Evolutionary conservation across 192 early-diverging fungal species (phyloP), one percentile per base, ranked within the genome.

Genomic region (Backusella liffmaniae): DNA sequence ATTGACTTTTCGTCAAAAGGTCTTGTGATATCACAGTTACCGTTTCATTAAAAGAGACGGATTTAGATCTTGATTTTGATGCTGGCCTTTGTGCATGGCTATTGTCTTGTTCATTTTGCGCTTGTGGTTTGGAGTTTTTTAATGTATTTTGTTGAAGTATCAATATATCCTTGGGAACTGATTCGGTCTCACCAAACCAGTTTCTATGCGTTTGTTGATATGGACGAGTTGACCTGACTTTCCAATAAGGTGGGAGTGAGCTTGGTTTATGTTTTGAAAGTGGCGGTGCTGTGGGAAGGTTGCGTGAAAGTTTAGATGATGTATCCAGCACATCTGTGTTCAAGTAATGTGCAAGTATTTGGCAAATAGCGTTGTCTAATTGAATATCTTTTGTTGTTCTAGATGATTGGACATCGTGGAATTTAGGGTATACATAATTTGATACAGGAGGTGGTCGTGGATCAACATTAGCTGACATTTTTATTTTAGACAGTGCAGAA

Each of bases 21-120:
- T 66, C 73, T 66, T 74, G 30, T 41, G 73, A 67, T 37, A 67
- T 66, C 5, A 74, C 44, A 15, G 12, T 44, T 18, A 74, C 62
- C 12, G 59, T 74, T 44, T 74, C 73, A 65, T 65, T 67, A 66
- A 74, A 74, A 42, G 73, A 74, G 13, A 74, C 73, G 12, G 73
- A 67, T 36, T 74, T 74, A 9, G 10, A 66, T 66, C 51, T 37
- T 66, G 15, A 37, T 32, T 44, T 74, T 9, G 32, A 42, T 59
- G 15, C 18, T 66, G 51, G 23, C 10, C 9, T 62, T 29, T 18
- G 23, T 62, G 29, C 26, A 62, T 49, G 18, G 3, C 32, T 32
- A n/a, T 62, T 13, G 0, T 62, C 23, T 62, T 62, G 56, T 62
- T 23, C 42, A 4, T 44, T 18, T 62, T 62, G 56, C 1, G 29